These are phyloP conservation scores for Penicillium oxalicum DNA, from an alignment of 2,329 filamentous ascomycete species.

Conservation along the genomic window DNA sequence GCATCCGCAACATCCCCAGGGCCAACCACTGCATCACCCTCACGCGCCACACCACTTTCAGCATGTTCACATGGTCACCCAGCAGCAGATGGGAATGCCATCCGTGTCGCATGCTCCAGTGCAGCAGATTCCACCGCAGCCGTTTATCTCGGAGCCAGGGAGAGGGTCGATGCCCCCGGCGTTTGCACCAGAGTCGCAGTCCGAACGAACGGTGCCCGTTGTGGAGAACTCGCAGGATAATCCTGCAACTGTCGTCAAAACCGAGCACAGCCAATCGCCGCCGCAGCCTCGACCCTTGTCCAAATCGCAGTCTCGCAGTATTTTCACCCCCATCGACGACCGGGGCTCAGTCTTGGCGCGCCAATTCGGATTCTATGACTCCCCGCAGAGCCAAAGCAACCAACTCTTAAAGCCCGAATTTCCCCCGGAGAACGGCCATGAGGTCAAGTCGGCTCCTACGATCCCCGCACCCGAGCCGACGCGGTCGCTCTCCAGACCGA, in stretches of 20 bases:
- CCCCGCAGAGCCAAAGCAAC: slow-evolving; percentile 41
- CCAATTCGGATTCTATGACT: slow-evolving; percentile 61
- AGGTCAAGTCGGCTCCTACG: slow-evolving; percentile 57
- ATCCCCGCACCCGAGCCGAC: slow-evolving; percentile 45
- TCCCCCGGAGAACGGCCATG: slow-evolving; percentile 38
- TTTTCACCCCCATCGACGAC: slow-evolving; percentile 96
- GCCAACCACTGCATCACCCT: slow-evolving; percentile 29
- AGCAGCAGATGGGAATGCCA: slow-evolving; percentile 26
- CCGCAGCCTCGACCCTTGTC: slow-evolving; percentile 57
- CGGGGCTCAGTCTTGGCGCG: slow-evolving; percentile 81
- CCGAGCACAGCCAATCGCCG: slow-evolving; percentile 42
- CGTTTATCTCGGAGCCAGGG: slow-evolving; percentile 70
- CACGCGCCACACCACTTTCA: slow-evolving; percentile 40
- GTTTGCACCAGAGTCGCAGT: slow-evolving; percentile 54
- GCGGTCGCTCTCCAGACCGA: slow-evolving; percentile 51
- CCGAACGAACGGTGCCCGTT: slow-evolving; percentile 55
- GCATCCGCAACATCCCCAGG: slow-evolving; percentile 21
- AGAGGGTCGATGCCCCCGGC: slow-evolving; percentile 67
- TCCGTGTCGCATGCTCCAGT: slow-evolving; percentile 37
- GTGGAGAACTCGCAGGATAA: slow-evolving; percentile 53
- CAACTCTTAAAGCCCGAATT: slow-evolving; percentile 32
- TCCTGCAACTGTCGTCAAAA: slow-evolving; percentile 36
- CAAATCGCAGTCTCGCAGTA: slow-evolving; percentile 80
- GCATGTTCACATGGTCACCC: slow-evolving; percentile 31
- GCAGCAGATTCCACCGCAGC: slow-evolving; percentile 57